Base-by-base conservation (phyloP, 2,329 filamentous ascomycete species). In the Nannizzia gypsea region DNA sequence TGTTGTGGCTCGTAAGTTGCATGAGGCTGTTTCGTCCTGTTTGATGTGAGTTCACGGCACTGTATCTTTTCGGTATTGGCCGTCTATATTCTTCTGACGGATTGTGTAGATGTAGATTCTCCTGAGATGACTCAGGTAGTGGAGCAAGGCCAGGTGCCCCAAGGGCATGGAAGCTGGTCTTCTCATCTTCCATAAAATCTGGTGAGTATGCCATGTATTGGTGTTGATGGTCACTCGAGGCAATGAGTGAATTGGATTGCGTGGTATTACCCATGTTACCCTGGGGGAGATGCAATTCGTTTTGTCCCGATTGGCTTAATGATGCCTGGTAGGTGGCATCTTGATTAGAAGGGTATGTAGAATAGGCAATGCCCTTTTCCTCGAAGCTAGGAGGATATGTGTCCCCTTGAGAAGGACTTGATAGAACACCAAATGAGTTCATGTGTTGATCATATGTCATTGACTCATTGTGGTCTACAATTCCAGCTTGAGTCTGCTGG, bases 401-500 rank as follows among this genome's bases (percentile, higher is more conserved):
- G 17, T 58, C 56, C 6, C 26, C 56, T 58, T 46, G 17, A 20
- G 40, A 20, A 20, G 26, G 24, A n/a, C 56, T 40, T 40, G 40
- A 42, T 17, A 52, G 22, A 15, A 28, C 48, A 4, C 48, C 48
- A 31, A 52, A 52, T 8, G 48, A n/a, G 48, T n/a, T 28, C 48
- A 31, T 31, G 13, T 31, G 28, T 6, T 52, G 48, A 22, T 52
- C 48, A 24, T 52, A 52, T 52, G 17, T 13, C 26, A 52, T 24
- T 28, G 48, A 52, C 15, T 52, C 48, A 46, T 22, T 46, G 48
- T 52, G 48, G 48, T 52, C 48, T 22, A 52, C 48, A 31, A 52
- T 52, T 36, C 56, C 60, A 17, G 36, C 13, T 36, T 56, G 61
- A 2, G 59, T 50, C 6, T 62, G 58, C 11, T 59, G 44, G 17